These are phyloP conservation scores for Aureobasidium vineae DNA, from an alignment of 2,329 filamentous ascomycete genomes.

Conservation along the genomic window DNA sequence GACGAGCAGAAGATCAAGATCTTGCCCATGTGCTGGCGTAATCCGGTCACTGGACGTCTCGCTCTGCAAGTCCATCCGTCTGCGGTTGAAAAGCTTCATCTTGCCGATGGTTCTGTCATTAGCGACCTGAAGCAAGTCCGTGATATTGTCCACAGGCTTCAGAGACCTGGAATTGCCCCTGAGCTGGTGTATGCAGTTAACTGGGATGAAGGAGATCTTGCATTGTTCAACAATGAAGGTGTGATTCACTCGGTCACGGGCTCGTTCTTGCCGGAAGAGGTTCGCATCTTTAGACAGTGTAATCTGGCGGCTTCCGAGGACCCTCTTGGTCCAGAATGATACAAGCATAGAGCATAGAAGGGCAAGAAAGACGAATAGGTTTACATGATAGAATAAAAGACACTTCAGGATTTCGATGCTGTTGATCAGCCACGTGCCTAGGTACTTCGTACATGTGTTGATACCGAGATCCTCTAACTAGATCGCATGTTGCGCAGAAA, in stretches of 20 bases:
- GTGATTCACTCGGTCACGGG: slow-evolving; percentile 73
- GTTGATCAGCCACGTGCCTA: background rate
- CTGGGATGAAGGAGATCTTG: slow-evolving; percentile 73
- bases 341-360: no score
- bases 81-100: slow-evolving; percentile 66
- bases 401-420: background rate
- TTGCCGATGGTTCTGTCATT: slow-evolving; percentile 64
- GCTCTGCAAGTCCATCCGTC: slow-evolving; percentile 73
- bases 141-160: slow-evolving; percentile 67
- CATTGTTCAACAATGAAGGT: slow-evolving; percentile 76
- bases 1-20: slow-evolving; percentile 66
- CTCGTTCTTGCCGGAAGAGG: slow-evolving; percentile 69
- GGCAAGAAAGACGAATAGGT: background rate
- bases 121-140: slow-evolving; percentile 66
- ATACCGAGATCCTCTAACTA: background rate
- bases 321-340: slow-evolving; percentile 50
- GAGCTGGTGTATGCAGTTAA: slow-evolving; percentile 69
- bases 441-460: background rate
- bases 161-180: slow-evolving; percentile 70
- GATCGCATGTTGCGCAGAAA: background rate
- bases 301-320: slow-evolving; percentile 67
- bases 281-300: slow-evolving; percentile 73
- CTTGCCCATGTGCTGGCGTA: slow-evolving; percentile 74
- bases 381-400: background rate
- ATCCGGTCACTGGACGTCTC: slow-evolving; percentile 66